Evolutionary conservation across 345 rosid genomes (phyloP).

Genomic region (Camelina hispida): DNA sequence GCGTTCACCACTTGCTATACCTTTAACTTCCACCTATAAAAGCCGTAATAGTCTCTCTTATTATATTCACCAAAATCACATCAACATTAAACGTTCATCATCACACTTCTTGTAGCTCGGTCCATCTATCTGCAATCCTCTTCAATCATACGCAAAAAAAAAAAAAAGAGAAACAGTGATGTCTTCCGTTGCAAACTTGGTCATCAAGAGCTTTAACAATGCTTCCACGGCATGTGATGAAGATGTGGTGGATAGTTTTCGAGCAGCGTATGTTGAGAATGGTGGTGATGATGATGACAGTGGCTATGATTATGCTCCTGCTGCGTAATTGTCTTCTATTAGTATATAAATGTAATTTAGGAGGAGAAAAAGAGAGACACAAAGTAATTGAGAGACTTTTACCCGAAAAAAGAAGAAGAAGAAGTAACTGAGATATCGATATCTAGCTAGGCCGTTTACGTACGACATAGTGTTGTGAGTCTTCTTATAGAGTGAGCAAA

Average conservation of each 20-base stretch:
- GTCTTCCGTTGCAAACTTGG: constrained; percentile 9
- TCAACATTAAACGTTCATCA: not conserved
- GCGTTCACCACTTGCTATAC: constrained; percentile 25
- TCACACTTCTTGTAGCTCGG: constrained; percentile 6
- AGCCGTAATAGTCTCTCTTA: not conserved
- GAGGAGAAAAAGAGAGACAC: not conserved
- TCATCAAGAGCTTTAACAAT: not conserved
- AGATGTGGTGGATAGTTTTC: constrained; percentile 25
- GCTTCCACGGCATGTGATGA: constrained; percentile 5
- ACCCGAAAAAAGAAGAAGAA: no score
- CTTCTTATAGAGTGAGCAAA: no score
- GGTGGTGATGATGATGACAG: constrained; percentile 41
- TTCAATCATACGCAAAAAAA: not conserved
- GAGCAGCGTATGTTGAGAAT: constrained; percentile 23
- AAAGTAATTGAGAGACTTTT: not conserved
- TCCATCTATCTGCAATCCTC: not conserved
- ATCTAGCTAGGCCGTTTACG: no score
- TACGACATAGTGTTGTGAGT: no score
- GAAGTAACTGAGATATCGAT: no score
- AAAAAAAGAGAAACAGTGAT: not conserved
- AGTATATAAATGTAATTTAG: constrained; percentile 6
- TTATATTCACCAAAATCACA: constrained; percentile 35
- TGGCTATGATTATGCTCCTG: constrained; percentile 43
- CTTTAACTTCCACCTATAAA: constrained; percentile 34
- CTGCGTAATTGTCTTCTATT: constrained; percentile 30